Percentiles rank a stretch among this genome's conserved stretches.
Evolutionary conservation across 345 rosid species (phyloP).

Genomic region (Excoecaria agallocha): DNA sequence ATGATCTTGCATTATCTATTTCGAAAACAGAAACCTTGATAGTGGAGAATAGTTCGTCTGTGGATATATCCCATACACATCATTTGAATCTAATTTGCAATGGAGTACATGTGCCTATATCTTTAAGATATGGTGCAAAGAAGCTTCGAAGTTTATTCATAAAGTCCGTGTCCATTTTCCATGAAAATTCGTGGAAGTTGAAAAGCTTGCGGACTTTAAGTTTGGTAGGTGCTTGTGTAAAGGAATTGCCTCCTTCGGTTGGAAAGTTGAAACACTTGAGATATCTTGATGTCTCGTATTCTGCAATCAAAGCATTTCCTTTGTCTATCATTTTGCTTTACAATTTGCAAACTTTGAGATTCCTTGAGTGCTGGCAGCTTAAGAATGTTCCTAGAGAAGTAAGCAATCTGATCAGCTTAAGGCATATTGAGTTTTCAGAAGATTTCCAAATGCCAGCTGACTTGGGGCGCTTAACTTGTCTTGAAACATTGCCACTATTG

Average conservation of each 20-base stretch:
- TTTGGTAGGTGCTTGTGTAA: not conserved
- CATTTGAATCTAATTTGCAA: conserved; percentile 2
- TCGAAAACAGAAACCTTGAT: conserved; percentile 2
- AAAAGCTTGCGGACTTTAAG: not conserved
- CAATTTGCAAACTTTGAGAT: not conserved
- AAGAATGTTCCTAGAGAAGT: not conserved
- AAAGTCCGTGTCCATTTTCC: not conserved
- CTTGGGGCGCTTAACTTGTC: conserved; percentile 5
- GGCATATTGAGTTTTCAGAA: conserved; percentile 2
- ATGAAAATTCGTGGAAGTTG: not conserved
- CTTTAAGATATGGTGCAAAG: not conserved
- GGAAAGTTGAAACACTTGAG: conserved; percentile 23
- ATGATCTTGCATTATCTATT: conserved; percentile 22
- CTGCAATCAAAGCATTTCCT: conserved; percentile 7
- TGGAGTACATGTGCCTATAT: too few species aligned
- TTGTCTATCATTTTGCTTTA: conserved; percentile 8
- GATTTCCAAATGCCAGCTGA: not conserved
- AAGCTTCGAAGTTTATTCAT: not conserved
- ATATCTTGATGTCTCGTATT: conserved; percentile 18
- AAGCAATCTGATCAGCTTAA: conserved; percentile 3
- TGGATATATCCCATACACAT: not conserved
- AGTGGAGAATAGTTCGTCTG: not conserved
- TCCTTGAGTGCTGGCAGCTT: not conserved
- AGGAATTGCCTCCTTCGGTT: not conserved
- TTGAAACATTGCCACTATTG: conserved; percentile 4